Base-by-base conservation (phyloP, 1,139 yeast species). In the Suhomyces wounanorum region DNA sequence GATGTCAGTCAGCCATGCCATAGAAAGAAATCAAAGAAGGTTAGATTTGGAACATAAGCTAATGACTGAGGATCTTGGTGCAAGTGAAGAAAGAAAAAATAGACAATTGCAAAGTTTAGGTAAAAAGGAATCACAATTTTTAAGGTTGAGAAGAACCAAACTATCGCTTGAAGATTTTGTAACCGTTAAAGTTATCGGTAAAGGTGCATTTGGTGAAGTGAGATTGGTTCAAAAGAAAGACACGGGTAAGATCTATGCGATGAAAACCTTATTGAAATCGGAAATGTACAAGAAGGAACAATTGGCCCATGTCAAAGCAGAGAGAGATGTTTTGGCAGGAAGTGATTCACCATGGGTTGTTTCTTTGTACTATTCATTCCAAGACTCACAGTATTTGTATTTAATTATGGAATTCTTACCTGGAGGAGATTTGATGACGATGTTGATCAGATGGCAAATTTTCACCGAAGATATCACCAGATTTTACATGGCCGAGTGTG, bases 261-360 rank as follows among this genome's bases (percentile, higher is more conserved):
- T 87, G 95, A 87, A 87, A 67, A 87, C 94, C 1, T 70, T 87
- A 52, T 70, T 87, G 54, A 87, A 87, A 65, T 81, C 87, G 38
- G 95, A 87, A 69, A 87, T 87, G 95, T 87, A 85, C 66, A 86
- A 87, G 62, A 86, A 86, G 58, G 95, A 87, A 62, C 95, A 87
- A 67, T 70, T 87, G 54, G 94, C 94, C 0, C 95, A 87, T 64
- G 95, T 87, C 31, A 87, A 86, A 61, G 94, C 95, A 0, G 95
- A 87, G 69, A 83, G 95, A 70, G 95, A 87, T 71, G 92, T 87
- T 36, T 74, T 87, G 59, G 95, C 94, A 0, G 94, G 91, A 8
- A 84, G 89, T 60, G 91, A 87, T 66, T 86, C 94, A 8, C 94
- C 94, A 7, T 87, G 95, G 95, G 94, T 87, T 50, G 95, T 87